Evolutionary conservation across 495 filamentous ascomycete genomes (phyloP), one percentile per base, ranked within the genome.

Genomic region (Penicillium angulare): DNA sequence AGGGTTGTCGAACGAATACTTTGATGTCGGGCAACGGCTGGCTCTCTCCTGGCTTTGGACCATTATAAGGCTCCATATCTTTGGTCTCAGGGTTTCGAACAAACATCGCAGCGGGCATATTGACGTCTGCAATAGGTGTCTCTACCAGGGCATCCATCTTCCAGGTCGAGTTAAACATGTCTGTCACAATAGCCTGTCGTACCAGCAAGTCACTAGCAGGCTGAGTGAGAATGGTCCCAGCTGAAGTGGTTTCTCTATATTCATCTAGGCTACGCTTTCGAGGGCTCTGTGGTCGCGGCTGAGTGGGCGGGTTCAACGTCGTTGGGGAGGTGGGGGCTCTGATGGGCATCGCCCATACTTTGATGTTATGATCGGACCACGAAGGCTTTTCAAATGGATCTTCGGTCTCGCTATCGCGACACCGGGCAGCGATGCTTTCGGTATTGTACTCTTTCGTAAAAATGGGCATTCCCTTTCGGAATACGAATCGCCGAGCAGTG

Each of bases 91-190:
- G 62, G 54, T 90, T 79, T 24, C 86, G 79, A 23, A 89, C 63
- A 57, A 87, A 93, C 12, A 95, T 71, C 34, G 78, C 74, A 8
- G 88, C 84, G 0, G 87, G 86, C 61, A 85, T 71, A 36, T 78
- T 68, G 29, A 90, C 88, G 13, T 89, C 66, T 3, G 77, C 71
- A 38, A 95, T 71, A 5, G 75, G 80, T 20, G 73, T 82, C 56
- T 88, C 83, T 7, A 79, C 51, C 8, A 96, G 69, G 1, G 80
- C 67, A 55, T 95, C 89, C 49, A 87, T 68, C 9, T 69, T 78
- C 88, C 89, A 93, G 32, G 77, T 62, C 0, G 87, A 90, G 53
- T 87, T 73, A 59, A 95, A 96, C 91, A 97, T 96, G 56, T 86
- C 77, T 2, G 73, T 70, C 12, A 95, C 82, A 21, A 92, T 69